A percentile compares a stretch with the other conserved stretches of the same genome.
phyloP scores from a whole-genome alignment of 371 early-diverging fungal species.

The Mortierella sp. region DNA sequence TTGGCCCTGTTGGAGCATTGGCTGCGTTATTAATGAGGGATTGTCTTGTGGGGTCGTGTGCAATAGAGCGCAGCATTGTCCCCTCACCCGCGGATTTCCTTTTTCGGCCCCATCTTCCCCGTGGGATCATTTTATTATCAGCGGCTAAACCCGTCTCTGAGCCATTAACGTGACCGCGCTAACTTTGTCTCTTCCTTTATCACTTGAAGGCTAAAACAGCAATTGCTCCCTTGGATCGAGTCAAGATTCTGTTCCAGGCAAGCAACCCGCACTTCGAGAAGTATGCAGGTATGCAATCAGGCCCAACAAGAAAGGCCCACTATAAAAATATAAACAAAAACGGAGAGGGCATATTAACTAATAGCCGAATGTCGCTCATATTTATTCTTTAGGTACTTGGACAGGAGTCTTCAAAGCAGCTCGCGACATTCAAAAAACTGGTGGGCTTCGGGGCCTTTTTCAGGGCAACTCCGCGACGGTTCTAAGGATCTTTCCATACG shows the following conservation, averaged over 20 bases:
- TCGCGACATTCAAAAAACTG: conserved; percentile 72
- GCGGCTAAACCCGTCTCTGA: no score
- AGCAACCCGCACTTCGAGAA: conserved; percentile 86
- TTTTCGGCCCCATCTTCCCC: conserved; percentile 7
- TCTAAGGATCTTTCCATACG: conserved; percentile 94
- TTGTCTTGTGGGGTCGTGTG: no score
- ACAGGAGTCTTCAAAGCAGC: conserved; percentile 88
- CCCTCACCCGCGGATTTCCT: conserved; percentile 4
- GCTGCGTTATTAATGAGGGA: no score
- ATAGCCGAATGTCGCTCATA: background rate
- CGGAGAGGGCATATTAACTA: background rate
- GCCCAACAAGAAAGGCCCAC: no score
- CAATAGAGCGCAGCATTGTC: no score
- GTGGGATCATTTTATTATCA: no score
- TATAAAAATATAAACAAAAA: no score
- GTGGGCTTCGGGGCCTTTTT: conserved; percentile 88
- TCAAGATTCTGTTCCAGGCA: conserved; percentile 98
- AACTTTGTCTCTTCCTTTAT: no score
- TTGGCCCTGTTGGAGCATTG: no score
- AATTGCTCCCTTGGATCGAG: conserved; percentile 96
- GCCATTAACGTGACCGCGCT: no score
- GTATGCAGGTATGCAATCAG: conserved; percentile 74
- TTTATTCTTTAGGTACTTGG: conserved; percentile 74
- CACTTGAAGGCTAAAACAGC: conserved; percentile 85
- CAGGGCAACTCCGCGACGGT: conserved; percentile 96